Conservation (phyloP, 1,284 basidiomycete genomes). For the Ganoderma boninense region DNA sequence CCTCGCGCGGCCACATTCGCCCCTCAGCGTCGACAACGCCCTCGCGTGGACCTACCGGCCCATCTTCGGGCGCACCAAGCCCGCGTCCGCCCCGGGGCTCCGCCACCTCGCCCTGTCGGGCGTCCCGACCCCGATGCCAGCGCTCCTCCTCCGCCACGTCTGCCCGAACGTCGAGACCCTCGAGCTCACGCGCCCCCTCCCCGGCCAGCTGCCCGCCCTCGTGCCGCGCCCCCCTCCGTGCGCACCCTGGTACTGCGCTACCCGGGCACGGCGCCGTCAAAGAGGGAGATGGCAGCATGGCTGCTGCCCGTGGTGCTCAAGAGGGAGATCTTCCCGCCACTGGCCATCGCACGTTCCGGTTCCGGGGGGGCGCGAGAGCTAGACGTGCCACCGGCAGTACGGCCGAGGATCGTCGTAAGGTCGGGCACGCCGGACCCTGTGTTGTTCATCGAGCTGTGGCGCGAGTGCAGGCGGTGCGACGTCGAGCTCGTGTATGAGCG, state of each 20-base stretch:
- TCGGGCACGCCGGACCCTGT: constrained; percentile 28
- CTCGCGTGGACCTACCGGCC: constrained; percentile 24
- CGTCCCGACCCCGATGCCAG: constrained; percentile 40
- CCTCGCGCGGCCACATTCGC: constrained; percentile 15
- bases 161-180: constrained; percentile 39
- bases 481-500: too few relatives aligned
- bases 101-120: constrained; percentile 37
- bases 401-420: constrained; percentile 23
- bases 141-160: constrained; percentile 21
- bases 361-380: too few relatives aligned
- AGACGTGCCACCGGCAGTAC: too few relatives aligned
- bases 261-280: background rate
- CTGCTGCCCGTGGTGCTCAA: too few relatives aligned
- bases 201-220: constrained; percentile 24
- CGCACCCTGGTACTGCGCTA: background rate
- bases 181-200: constrained; percentile 30
- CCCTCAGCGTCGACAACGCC: constrained; percentile 11
- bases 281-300: constrained; percentile 15
- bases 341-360: constrained; percentile 23
- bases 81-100: constrained; percentile 31
- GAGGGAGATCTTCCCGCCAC: too few relatives aligned
- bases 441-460: constrained; percentile 17
- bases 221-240: constrained; percentile 26
- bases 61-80: background rate
- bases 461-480: too few relatives aligned